Base-by-base conservation (phyloP, 2,329 filamentous ascomycete genomes). In the Acarospora socialis region DNA sequence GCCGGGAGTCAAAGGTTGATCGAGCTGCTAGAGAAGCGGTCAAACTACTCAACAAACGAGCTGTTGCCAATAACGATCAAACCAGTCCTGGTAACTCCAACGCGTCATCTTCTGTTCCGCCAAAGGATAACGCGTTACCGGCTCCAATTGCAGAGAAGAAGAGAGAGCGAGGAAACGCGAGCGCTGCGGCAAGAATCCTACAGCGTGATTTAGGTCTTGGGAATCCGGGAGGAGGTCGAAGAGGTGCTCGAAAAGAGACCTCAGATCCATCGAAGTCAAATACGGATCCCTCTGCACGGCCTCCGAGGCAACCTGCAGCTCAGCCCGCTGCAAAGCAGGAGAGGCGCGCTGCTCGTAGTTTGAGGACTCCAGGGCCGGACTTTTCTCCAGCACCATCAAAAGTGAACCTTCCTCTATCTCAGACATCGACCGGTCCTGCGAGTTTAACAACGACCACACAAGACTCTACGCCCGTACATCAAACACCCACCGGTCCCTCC, bases 1-100 rank as follows among this genome's bases (percentile, higher is more conserved):
- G 40, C 39, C 17, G 53, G 23, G 30, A 40, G 15, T 38, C 36
- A 7, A 55, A 50, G 35, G 43, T 54, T 2, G 73, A 78, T 18
- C 81, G 73, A 51, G 59, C 62, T 3, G 60, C 65, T 3, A 75
- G 75, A 41, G 76, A 78, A 38, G 65, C 69, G 10, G 62, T 70
- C 30, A 77, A 73, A 44, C 62, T 65, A 5, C 55, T 68, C 9
- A 71, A 63, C 51, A 68, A 65, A 45, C 57, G 63, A 41, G 55
- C 52, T 3, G 46, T 49, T 16, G 37, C 46, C 4, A 44, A 49
- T n/a, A 42, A 48, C 16, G 39, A 43, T 17, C 42, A 38, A 10
- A 36, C 30, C 17, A 35, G 43, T 28, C 36, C 42, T 15, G 36
- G 40, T 10, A 29, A 44, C 20, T 37, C 28, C 13, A 31, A 46